Evolutionary conservation across 1,284 basidiomycete genomes (phyloP).

Genomic region (Schizopora paradoxa): DNA sequence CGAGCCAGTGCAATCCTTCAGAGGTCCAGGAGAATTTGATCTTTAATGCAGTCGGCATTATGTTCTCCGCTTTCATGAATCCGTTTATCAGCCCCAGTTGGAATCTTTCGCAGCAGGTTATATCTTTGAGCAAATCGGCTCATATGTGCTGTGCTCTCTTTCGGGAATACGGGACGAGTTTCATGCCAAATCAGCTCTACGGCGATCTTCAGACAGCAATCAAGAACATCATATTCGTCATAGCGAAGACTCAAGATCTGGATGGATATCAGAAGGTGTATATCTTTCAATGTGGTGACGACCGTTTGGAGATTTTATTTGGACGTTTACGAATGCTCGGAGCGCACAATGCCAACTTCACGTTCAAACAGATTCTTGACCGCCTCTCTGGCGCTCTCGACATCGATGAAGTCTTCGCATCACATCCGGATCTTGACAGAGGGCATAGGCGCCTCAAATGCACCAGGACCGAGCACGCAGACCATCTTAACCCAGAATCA

Average conservation of each 20-base stretch:
- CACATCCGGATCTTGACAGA: slow-evolving; percentile 19
- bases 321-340: slow-evolving; percentile 15
- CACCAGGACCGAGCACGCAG: not conserved
- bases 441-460: slow-evolving; percentile 15
- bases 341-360: slow-evolving; percentile 27
- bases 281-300: slow-evolving; percentile 25
- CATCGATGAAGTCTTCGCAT: slow-evolving; percentile 25
- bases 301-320: slow-evolving; percentile 25
- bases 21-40: not conserved
- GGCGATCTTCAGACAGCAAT: slow-evolving; percentile 25
- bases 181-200: slow-evolving; percentile 24
- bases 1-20: not conserved
- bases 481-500: slow-evolving; percentile 10
- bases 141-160: slow-evolving; percentile 22
- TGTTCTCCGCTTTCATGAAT: not conserved
- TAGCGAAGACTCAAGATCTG: slow-evolving; percentile 22
- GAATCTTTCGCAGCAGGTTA: not conserved
- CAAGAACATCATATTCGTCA: slow-evolving; percentile 21
- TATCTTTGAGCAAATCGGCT: slow-evolving; percentile 20
- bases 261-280: slow-evolving; percentile 21
- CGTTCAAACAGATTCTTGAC: slow-evolving; percentile 29
- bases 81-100: not conserved
- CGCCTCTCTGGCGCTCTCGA: slow-evolving; percentile 31
- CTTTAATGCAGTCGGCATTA: not conserved
- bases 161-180: slow-evolving; percentile 18